These are phyloP conservation scores for Aspergillus sparsus DNA, from an alignment of 495 filamentous ascomycete genomes.

Conservation along the genomic window DNA sequence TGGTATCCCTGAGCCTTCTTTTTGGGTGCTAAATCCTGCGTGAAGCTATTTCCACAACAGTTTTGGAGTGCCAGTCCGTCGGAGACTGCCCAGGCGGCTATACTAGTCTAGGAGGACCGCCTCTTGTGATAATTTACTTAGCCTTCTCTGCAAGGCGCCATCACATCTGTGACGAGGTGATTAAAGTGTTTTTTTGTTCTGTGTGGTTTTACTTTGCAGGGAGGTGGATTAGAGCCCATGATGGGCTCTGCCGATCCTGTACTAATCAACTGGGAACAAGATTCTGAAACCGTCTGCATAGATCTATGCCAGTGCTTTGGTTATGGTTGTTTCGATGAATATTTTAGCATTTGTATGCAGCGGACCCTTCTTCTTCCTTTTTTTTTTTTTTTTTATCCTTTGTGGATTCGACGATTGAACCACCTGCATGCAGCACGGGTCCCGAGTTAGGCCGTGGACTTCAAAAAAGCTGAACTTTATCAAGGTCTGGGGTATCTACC, in stretches of 20 bases:
- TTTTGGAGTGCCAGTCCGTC: conserved; percentile 10
- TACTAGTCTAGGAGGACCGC: background rate
- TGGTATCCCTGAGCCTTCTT: conserved; percentile 16
- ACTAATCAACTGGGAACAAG: background rate
- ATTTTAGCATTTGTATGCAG: conserved; percentile 5
- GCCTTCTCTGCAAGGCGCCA: conserved; percentile 14
- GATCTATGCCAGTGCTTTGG: conserved; percentile 11
- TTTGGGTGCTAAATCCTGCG: conserved; percentile 17
- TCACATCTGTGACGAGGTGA: conserved; percentile 13
- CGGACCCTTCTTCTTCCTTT: background rate
- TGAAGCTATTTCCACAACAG: conserved; percentile 13
- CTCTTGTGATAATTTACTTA: conserved; percentile 4
- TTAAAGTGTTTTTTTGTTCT: background rate
- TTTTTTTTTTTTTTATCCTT: background rate
- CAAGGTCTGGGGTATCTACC: conserved; percentile 24
- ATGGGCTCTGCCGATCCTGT: conserved; percentile 14
- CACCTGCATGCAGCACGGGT: conserved; percentile 18
- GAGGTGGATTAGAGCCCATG: background rate
- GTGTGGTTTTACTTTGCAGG: background rate
- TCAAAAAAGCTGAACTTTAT: conserved; percentile 20
- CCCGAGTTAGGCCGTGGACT: conserved; percentile 13
- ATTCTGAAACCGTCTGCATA: conserved; percentile 1
- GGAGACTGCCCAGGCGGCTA: conserved; percentile 4
- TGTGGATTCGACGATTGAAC: conserved; percentile 15
- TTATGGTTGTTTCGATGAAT: conserved; percentile 9